Base-by-base conservation (phyloP, 2,329 filamentous ascomycete genomes). In the Aspergillus glaucus region DNA sequence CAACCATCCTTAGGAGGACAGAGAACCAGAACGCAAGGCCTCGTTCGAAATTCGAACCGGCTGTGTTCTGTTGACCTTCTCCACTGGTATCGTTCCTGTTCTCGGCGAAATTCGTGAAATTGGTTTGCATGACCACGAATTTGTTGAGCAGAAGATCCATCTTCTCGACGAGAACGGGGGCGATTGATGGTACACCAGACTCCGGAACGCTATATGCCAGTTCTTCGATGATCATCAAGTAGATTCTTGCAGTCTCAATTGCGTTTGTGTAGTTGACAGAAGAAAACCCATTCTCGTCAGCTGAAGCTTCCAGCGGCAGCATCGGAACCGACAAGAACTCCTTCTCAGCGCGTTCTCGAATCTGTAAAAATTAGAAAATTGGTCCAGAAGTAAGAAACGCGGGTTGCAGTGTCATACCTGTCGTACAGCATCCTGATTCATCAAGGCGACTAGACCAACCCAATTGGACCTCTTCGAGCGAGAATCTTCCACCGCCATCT, bases 301-400 rank as follows among this genome's bases (percentile, higher is more conserved):
- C 6, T 10, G 51, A 19, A 19, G 59, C 56, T 21, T 66, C 67
- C 37, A 40, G 26, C 26, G 26, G 26, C 5, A 66, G 55, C 9
- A 69, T 48, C 5, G 68, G 52, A 47, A 70, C 50, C 26, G 68
- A 60, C 48, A 71, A 62, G 55, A 75, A 63, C 47, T 64, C 60
- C 48, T 62, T 66, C 61, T 74, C 65, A 22, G 69, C 67, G 55
- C 66, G 61, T 62, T 71, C 66, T 45, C 70, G 62, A 52, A 71
- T 65, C 62, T 72, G 45, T 42, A 43, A 14, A 42, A 26, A 12
- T 64, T 43, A 60, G 60, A 43, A 45, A 52, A 53, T 26, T 34
- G 36, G 12, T 19, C 8, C 17, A 17, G 6, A 9, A 2, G 15
- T 40, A 40, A 21, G 2, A 40, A 4, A 22, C 10, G 22, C n/a